These are phyloP conservation scores for Candolleomyces efflorescens DNA, from an alignment of 768 basidiomycete species.

Conservation along the genomic window DNA sequence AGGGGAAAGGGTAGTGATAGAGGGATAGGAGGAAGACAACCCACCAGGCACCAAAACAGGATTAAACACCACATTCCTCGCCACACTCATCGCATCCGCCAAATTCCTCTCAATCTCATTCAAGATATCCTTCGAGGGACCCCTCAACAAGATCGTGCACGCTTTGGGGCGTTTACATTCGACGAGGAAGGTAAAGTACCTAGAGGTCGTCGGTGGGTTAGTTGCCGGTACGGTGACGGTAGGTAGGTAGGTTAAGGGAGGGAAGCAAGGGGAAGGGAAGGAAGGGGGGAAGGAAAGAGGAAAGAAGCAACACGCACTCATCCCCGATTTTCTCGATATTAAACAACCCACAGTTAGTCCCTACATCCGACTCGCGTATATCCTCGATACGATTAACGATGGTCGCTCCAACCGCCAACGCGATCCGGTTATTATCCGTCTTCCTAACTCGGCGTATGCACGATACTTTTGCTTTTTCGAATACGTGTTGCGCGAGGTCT, in stretches of 20 bases:
- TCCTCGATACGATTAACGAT: constrained; percentile 98
- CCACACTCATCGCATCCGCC: constrained; percentile 96
- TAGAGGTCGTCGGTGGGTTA: no score
- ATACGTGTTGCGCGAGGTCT: constrained; percentile 93
- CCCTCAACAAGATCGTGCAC: constrained; percentile 96
- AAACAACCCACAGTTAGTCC: constrained; percentile 94
- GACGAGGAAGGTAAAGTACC: constrained; percentile 97
- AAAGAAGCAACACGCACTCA: constrained; percentile 47
- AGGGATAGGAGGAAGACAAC: no score
- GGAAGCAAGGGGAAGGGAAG: neutral
- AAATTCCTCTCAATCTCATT: constrained; percentile 98
- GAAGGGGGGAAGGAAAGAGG: neutral
- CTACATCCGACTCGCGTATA: constrained; percentile 86
- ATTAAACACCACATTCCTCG: constrained; percentile 95
- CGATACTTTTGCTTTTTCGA: constrained; percentile 85
- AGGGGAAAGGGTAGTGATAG: no score
- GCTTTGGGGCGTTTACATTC: constrained; percentile 90
- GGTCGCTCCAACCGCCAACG: constrained; percentile 90
- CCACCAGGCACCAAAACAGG: constrained; percentile 84
- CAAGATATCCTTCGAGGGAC: constrained; percentile 96
- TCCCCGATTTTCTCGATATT: constrained; percentile 96
- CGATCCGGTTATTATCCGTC: constrained; percentile 98
- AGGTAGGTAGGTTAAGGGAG: no score
- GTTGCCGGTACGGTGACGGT: no score
- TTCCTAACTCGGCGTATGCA: constrained; percentile 96